Base-by-base conservation (phyloP, 345 rosid genomes). In the Syzygium oleosum region DNA sequence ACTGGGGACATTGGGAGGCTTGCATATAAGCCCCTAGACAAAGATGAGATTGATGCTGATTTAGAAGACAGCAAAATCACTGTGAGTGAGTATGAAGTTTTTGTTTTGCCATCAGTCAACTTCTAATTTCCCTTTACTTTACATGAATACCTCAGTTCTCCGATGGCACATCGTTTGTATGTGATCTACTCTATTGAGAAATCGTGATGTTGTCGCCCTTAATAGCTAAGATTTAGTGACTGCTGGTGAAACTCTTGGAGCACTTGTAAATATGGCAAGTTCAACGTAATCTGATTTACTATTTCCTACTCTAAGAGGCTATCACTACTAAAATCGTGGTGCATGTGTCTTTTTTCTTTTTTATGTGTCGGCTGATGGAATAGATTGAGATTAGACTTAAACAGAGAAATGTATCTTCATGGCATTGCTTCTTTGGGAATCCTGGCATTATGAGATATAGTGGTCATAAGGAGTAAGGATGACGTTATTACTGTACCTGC, bases 1-100 rank as follows among this genome's bases (percentile, higher is more conserved):
- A 96, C 96, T 56, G 99, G 97, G 6, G 90, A 90, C 52, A 53
- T 91, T 61, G 96, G 99, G 88, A 91, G 85, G 89, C 91, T 91
- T 88, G 97, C 97, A 6, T 90, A 91, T 90, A 96, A 92, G 85
- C 87, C 92, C 49, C 95, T 91, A 85, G 96, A 90, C 54, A 92
- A 68, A 49, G 87, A 79, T 84, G 87, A 84, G 54, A 49, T 87
- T 46, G 90, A 91, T 84, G 91, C 87, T 87, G 94, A 92, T 84
- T 87, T 92, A 65, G 91, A 89, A 89, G 93, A 93, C 85, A 93
- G 89, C 88, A 90, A 93, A 87, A 85, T 79, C 52, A 43, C 54
- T 78, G 98, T 97, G 91, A 88, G 96, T 92, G 79, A 78, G 65
- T 80, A 85, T 51, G 85, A 78, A 19, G 85, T 87, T 54, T 52